Evolutionary conservation across 2,329 filamentous ascomycete genomes (phyloP).

Genomic region (Madurella fahalii): DNA sequence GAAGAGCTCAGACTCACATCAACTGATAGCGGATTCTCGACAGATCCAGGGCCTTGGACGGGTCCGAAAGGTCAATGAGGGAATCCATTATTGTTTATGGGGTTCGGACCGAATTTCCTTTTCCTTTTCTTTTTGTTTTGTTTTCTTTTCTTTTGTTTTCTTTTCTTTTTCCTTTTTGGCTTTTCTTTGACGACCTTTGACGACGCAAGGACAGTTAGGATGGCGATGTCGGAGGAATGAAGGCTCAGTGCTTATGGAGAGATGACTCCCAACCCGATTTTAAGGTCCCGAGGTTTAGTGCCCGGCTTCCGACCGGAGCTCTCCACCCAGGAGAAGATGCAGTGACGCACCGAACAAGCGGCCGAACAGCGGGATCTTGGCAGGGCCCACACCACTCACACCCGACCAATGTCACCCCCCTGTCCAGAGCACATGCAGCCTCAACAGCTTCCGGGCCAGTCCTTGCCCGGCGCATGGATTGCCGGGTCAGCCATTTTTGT

Average conservation of each 20-base stretch:
- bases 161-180: not conserved
- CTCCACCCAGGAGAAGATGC: not conserved
- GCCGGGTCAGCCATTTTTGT: constrained; percentile 14
- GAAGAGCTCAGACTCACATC: constrained; percentile 57
- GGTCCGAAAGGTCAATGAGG: constrained; percentile 81
- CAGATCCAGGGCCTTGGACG: constrained; percentile 80
- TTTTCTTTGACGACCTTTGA: no score
- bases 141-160: no score
- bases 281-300: not conserved
- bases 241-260: not conserved
- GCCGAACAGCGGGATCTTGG: not conserved
- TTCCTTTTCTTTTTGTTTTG: no score
- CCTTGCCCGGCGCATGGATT: constrained; percentile 6
- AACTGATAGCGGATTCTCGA: constrained; percentile 89
- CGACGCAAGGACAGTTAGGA: no score
- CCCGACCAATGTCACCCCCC: not conserved
- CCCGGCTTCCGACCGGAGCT: not conserved
- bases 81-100: constrained; percentile 65
- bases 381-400: not conserved
- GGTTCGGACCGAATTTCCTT: no score
- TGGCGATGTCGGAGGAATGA: not conserved
- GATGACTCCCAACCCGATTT: not conserved
- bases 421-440: not conserved
- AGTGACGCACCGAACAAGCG: constrained; percentile 5
- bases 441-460: not conserved